Conservation (phyloP, 768 basidiomycete genomes). For the Gyrodon lividus region DNA sequence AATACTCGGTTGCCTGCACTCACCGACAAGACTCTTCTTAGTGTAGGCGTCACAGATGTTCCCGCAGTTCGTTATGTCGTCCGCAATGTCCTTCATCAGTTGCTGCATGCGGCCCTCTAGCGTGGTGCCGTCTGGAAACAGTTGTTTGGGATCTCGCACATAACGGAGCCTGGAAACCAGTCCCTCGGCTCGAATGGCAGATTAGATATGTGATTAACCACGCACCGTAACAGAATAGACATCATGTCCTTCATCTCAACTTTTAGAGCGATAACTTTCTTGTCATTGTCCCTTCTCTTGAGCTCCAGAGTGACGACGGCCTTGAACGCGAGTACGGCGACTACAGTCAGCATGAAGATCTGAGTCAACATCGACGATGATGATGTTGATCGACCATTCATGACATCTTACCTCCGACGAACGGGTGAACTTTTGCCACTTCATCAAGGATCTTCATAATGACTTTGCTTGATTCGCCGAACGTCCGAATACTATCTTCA, state of each 20-base stretch:
- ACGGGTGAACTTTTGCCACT: slow-evolving; percentile 29
- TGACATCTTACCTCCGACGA: slow-evolving; percentile 20
- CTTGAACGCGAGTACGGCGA: slow-evolving; percentile 50
- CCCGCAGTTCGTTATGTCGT: slow-evolving; percentile 43
- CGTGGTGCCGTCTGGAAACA: slow-evolving; percentile 31
- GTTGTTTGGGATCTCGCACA: slow-evolving; percentile 27
- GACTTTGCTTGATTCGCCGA: slow-evolving; percentile 21
- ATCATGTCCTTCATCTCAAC: slow-evolving; percentile 53
- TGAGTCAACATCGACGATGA: not conserved
- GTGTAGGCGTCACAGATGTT: slow-evolving; percentile 46
- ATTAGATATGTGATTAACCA: not conserved
- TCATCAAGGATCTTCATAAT: slow-evolving; percentile 27
- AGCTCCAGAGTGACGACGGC: slow-evolving; percentile 48
- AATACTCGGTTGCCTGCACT: slow-evolving; percentile 5
- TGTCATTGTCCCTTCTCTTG: slow-evolving; percentile 50
- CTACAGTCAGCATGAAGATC: slow-evolving; percentile 20
- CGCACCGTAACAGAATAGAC: slow-evolving; percentile 44
- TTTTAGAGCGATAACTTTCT: slow-evolving; percentile 45
- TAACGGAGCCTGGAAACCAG: slow-evolving; percentile 28
- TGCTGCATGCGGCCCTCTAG: slow-evolving; percentile 35
- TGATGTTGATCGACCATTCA: not conserved
- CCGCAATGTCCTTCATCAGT: slow-evolving; percentile 32
- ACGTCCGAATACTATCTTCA: slow-evolving; percentile 17
- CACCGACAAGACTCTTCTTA: slow-evolving; percentile 43
- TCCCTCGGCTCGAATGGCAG: not conserved